Percentiles rank a stretch among this genome's conserved stretches.
These are phyloP conservation scores for Epichloe amarillans DNA, from an alignment of 2,329 filamentous ascomycete genomes.

Conservation along the genomic window DNA sequence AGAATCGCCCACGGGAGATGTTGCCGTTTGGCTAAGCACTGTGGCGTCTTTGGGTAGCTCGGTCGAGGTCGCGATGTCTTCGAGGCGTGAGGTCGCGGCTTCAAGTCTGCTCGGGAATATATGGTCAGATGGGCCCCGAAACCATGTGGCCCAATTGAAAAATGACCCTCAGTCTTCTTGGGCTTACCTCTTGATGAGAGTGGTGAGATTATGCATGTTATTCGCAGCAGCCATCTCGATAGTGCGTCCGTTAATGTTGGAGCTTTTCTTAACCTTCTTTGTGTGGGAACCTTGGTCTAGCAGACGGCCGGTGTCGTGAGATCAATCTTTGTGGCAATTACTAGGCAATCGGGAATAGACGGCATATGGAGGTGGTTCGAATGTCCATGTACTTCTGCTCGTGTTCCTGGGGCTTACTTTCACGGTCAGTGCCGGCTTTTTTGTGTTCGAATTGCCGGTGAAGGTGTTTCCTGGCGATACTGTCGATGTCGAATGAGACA, in stretches of 20 bases:
- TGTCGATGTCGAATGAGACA: too few relatives aligned
- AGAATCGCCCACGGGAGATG: conserved; percentile 19
- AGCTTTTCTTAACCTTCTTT: neutral
- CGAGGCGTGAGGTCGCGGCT: conserved; percentile 87
- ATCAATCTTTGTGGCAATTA: neutral
- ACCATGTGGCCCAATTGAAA: neutral
- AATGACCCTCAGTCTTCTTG: neutral
- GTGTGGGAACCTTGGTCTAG: neutral
- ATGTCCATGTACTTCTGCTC: too few relatives aligned
- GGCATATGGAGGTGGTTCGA: too few relatives aligned
- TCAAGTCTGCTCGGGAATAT: conserved; percentile 55
- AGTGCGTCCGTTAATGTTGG: neutral
- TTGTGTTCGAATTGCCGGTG: too few relatives aligned
- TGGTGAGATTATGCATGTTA: conserved; percentile 94
- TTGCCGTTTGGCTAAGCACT: conserved; percentile 26
- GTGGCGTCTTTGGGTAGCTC: conserved; percentile 42
- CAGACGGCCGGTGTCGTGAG: neutral
- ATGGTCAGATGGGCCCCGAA: neutral
- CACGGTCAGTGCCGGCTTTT: too few relatives aligned
- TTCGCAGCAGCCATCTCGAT: conserved; percentile 53
- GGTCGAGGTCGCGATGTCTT: conserved; percentile 81
- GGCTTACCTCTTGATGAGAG: conserved; percentile 86
- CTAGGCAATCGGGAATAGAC: too few relatives aligned
- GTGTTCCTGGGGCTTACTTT: too few relatives aligned
- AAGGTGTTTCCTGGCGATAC: too few relatives aligned